Evolutionary conservation across 176 grass and related monocot species (phyloP).

Genomic region (Calamus simplicifolius): DNA sequence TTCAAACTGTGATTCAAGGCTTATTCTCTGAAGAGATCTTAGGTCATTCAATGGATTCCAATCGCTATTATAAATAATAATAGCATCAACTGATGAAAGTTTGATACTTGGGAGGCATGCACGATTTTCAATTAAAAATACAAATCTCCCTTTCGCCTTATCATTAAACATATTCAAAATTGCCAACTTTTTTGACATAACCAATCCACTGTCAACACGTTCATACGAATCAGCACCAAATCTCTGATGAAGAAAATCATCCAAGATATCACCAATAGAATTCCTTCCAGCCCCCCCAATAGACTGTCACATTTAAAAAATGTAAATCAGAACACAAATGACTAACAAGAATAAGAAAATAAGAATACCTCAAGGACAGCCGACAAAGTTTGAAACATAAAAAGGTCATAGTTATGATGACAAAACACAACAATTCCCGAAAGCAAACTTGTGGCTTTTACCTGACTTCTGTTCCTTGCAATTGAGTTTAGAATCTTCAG

Average conservation of each 20-base stretch:
- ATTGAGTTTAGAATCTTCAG: no score
- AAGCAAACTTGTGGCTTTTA: no score
- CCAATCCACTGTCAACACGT: slow-evolving; percentile 57
- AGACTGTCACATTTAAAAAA: slow-evolving; percentile 44
- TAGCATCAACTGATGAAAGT: slow-evolving; percentile 69
- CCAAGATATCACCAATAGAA: slow-evolving; percentile 78
- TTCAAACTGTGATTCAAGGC: slow-evolving; percentile 49
- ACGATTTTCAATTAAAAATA: slow-evolving; percentile 79
- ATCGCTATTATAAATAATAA: slow-evolving; percentile 81
- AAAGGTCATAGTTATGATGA: no score
- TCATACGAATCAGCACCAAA: slow-evolving; percentile 80
- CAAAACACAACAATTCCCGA: no score
- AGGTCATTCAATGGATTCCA: slow-evolving; percentile 91
- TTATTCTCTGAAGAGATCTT: slow-evolving; percentile 62
- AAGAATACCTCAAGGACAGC: no score
- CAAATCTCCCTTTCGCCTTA: slow-evolving; percentile 64
- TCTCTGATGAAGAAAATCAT: slow-evolving; percentile 86
- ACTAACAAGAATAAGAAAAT: no score
- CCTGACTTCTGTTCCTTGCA: no score
- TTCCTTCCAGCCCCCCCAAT: slow-evolving; percentile 53
- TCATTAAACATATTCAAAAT: slow-evolving; percentile 86
- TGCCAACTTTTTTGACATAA: slow-evolving; percentile 44
- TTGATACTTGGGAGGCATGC: slow-evolving; percentile 83
- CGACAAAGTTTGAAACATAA: no score
- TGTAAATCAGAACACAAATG: not conserved